Evolutionary conservation across 2,329 filamentous ascomycete genomes (phyloP), one percentile per base, ranked within the genome.

Genomic region (Aphanocladium album): DNA sequence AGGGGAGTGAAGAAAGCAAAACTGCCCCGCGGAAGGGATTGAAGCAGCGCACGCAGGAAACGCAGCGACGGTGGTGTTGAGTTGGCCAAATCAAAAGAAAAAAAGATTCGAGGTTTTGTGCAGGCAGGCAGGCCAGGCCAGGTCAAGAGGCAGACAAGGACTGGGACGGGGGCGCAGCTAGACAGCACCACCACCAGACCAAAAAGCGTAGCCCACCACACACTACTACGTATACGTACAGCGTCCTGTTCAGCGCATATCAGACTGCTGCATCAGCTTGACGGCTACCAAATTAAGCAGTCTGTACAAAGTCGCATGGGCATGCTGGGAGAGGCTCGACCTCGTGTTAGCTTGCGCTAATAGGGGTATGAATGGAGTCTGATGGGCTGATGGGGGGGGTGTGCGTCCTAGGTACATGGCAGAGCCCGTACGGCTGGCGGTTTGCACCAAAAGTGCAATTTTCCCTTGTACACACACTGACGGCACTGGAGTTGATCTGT

Each of bases 291-390:
- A 59, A 59, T 58, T 21, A 59, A 59, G 56, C 47, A 59, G 45
- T n/a, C 33, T 7, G 46, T 43, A 45, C 41, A 45, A 23, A 9
- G 41, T 45, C 19, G 9, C 35, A 43, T 21, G 37, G 51, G 16
- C 21, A 46, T 25, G 7, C 19, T 19, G 46, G 37, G 6, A 30
- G 53, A 39, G 55, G 45, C 30, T 57, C 19, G n/a, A 52, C 25
- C 57, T 59, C 57, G 57, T 59, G 57, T 59, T 59, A 59, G 57
- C 49, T 25, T 23, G 27, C 45, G 37, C 57, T 59, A 53, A 27
- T n/a, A n/a, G 27, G 37, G 46, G 19, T 12, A n/a, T 16, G 41
- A 17, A 46, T n/a, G 53, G 53, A 56, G 53, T 17, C 39, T 3
- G 19, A 46, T 46, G 19, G 43, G 53, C 41, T n/a, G 30, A 11